Evolutionary conservation across 495 filamentous ascomycete species (phyloP), one percentile per base, ranked within the genome.

Genomic region (Penicillium odoratum): DNA sequence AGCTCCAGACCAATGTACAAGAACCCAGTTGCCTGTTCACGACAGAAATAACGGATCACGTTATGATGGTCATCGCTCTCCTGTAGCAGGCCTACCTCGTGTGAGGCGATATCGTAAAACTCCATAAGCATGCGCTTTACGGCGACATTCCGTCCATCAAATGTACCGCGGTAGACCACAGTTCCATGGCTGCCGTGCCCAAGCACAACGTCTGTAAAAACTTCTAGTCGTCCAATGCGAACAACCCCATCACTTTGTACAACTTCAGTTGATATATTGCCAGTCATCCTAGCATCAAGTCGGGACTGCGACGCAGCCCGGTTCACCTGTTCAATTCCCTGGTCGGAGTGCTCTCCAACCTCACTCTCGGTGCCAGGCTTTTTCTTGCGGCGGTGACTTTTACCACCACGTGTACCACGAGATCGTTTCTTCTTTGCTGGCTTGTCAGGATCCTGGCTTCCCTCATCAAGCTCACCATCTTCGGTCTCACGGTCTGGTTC

Each of bases 31-130:
- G 90, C 89, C 62, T 91, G 85, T 65, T 95, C 90, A 66, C 94
- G 92, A 57, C 91, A 91, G 65, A 88, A 96, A 66, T 98, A 98
- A 46, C 94, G 90, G 62, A 98, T 96, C 38, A 98, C 93, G 65
- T 98, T 98, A 7, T 86, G 85, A 65, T 98, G 93, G 62, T 96
- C 92, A 64, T 98, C 94, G 62, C 93, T 96, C 65, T 97, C 90
- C 58, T 94, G 84, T 33, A 98, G 74, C 15, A 97, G 74, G 44
- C 89, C 86, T 3, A 96, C 93, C 68, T 98, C 94, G 58, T 97
- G 93, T 21, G 89, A 89, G 10, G 95, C 95, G 62, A 98, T 92
- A 53, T 97, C 94, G 70, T 89, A 96, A 69, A 96, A 96, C 57
- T 94, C 88, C 40, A 91, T 88, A 48, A 97, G 79, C 92, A 98